Evolutionary conservation across 2,329 filamentous ascomycete species (phyloP).

Genomic region (Colletotrichum sp.): DNA sequence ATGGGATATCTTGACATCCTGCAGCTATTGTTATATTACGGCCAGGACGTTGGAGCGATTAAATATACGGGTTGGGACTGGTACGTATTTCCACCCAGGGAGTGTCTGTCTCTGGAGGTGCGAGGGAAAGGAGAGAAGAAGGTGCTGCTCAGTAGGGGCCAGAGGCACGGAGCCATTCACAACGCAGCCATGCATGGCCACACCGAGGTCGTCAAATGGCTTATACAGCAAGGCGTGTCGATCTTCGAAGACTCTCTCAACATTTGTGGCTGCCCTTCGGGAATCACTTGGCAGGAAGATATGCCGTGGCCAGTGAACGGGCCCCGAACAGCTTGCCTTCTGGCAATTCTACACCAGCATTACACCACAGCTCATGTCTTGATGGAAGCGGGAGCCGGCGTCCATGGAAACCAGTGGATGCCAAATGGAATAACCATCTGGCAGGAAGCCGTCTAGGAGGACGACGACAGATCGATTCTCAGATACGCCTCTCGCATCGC

Average conservation of each 20-base stretch:
- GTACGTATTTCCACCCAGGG: not conserved
- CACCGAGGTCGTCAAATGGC: not conserved
- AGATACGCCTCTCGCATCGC: not conserved
- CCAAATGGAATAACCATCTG: not conserved
- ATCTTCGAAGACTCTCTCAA: not conserved
- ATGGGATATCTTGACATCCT: not conserved
- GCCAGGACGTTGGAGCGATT: not conserved
- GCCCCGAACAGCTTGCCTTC: not conserved
- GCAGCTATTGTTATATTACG: not conserved
- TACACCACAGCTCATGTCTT: not conserved
- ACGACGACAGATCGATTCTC: not conserved
- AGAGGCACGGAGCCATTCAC: not conserved
- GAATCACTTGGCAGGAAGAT: not conserved
- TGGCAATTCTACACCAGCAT: not conserved
- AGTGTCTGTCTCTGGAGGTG: not conserved
- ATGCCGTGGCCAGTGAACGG: not conserved
- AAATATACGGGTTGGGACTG: not conserved
- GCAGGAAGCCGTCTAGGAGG: not conserved
- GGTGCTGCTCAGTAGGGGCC: not conserved
- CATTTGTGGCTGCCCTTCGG: not conserved
- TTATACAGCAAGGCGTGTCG: not conserved
- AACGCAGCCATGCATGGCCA: not conserved
- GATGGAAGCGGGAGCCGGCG: not conserved
- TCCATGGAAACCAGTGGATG: not conserved
- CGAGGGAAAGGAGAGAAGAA: not conserved